Evolutionary conservation across 768 basidiomycete species (phyloP), one percentile per base, ranked within the genome.

Genomic region (Daedaleopsis nitida): DNA sequence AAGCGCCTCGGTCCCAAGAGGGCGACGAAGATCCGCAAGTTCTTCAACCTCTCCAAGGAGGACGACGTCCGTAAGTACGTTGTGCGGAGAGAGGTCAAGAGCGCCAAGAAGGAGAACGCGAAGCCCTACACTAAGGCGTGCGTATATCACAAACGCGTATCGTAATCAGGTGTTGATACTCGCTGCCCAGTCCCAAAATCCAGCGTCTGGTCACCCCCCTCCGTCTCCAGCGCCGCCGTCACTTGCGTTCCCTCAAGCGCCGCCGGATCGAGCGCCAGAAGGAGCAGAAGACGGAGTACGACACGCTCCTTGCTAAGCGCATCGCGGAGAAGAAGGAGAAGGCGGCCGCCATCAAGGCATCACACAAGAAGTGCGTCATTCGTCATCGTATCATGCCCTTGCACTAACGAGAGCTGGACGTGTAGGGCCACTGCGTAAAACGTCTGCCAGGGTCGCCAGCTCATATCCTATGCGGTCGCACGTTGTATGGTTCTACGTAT

Each of bases 41-140:
- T 98, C 86, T 98, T 99, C 86, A 96, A 96, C 83, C 81, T 98
- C 74, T 83, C 84, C 80, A 98, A 98, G 86, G 90, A 96, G 72
- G 96, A 99, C 72, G 96, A 98, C 80, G 96, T 99, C 61, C 87
- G 93, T 80, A 96, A 97, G 80, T 98, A 96, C 76, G 96, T 97
- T 67, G 88, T 98, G 69, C 82, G 94, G 70, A 82, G 96, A 68
- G 95, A 97, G 80, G 94, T 98, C 48, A 87, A 78, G 78, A 89
- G 87, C 75, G 67, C 81, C 72, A 97, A 96, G 89, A 97, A 96
- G 83, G 84, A 86, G 71, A 78, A 82, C 65, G 92, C 89, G 53
- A 97, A 97, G 82, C 90, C 95, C 48, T 96, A 95, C 79, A 93
- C 89, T 80, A 99, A 99, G 83, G 94, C 96, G 91, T 94, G 73